Evolutionary conservation across 1,139 yeast genomes (phyloP).

Genomic region (Saccharomyces uvarum): DNA sequence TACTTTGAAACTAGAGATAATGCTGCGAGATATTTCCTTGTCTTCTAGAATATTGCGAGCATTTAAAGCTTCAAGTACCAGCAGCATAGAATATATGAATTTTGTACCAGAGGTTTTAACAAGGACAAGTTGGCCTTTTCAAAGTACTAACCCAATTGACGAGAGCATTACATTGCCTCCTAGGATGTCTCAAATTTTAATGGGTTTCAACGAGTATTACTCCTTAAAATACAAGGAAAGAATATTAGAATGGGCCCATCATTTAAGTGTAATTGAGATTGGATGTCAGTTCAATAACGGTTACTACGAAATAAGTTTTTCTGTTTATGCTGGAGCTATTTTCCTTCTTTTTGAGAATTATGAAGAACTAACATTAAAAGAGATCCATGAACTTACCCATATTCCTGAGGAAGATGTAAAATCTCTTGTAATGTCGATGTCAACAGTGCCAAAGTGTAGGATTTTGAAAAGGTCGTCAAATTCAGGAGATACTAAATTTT

Average conservation of each 20-base stretch:
- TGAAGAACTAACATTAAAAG: constrained; percentile 48
- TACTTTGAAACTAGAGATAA: constrained; percentile 74
- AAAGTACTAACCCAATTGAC: constrained; percentile 15
- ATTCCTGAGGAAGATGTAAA: constrained; percentile 67
- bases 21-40: constrained; percentile 73
- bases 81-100: constrained; percentile 23
- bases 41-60: constrained; percentile 15
- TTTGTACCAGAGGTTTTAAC: constrained; percentile 51
- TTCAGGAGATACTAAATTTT: constrained; percentile 57
- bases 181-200: constrained; percentile 37
- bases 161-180: constrained; percentile 46
- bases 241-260: constrained; percentile 74
- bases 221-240: constrained; percentile 64
- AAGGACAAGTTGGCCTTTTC: constrained; percentile 32
- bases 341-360: constrained; percentile 59
- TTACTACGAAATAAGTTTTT: constrained; percentile 73
- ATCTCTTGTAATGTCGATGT: constrained; percentile 75
- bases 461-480: constrained; percentile 65
- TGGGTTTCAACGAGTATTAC: constrained; percentile 44
- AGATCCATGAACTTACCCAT: constrained; percentile 58
- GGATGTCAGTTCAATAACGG: constrained; percentile 57
- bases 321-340: constrained; percentile 72
- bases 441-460: constrained; percentile 77
- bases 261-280: constrained; percentile 74
- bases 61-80: constrained; percentile 17